These are phyloP conservation scores for Fistulina hepatica DNA, from an alignment of 1,284 basidiomycete genomes.

Conservation along the genomic window DNA sequence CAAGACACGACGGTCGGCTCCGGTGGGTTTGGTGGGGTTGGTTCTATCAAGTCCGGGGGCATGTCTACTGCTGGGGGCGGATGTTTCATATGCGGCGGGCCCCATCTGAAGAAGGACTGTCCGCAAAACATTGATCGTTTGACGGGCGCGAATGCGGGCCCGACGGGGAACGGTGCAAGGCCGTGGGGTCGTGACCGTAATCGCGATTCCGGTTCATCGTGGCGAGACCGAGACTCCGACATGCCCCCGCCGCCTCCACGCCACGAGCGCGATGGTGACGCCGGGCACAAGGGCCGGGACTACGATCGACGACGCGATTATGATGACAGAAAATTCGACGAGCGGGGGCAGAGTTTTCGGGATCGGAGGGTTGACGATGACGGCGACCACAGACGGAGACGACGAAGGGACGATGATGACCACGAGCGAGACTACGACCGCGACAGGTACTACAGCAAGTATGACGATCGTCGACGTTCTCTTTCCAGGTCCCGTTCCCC, in stretches of 20 bases:
- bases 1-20: slow-evolving; percentile 74
- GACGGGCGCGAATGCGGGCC: slow-evolving; percentile 38
- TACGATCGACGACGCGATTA: slow-evolving; percentile 13
- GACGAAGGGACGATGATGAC: slow-evolving; percentile 20
- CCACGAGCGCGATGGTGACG: slow-evolving; percentile 10
- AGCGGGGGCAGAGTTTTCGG: slow-evolving; percentile 13
- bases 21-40: slow-evolving; percentile 63
- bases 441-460: slow-evolving; percentile 18
- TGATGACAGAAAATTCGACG: slow-evolving; percentile 11
- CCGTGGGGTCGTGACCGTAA: slow-evolving; percentile 23
- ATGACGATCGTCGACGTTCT: slow-evolving; percentile 18
- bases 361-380: slow-evolving; percentile 18
- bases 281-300: slow-evolving; percentile 10
- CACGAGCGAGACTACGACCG: slow-evolving; percentile 17
- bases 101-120: slow-evolving; percentile 82
- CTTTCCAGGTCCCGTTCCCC: too few species aligned
- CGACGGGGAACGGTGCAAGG: slow-evolving; percentile 28
- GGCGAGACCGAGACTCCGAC: slow-evolving; percentile 32
- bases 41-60: slow-evolving; percentile 43
- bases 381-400: slow-evolving; percentile 19
- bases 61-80: slow-evolving; percentile 48
- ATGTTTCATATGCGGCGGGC: slow-evolving; percentile 87
- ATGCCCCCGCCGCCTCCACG: slow-evolving; percentile 16
- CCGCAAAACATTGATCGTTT: slow-evolving; percentile 53
- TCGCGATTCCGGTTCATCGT: slow-evolving; percentile 24